These are phyloP conservation scores for Backusella parvicylindrica DNA, from an alignment of 192 early-diverging fungal species.

Conservation along the genomic window DNA sequence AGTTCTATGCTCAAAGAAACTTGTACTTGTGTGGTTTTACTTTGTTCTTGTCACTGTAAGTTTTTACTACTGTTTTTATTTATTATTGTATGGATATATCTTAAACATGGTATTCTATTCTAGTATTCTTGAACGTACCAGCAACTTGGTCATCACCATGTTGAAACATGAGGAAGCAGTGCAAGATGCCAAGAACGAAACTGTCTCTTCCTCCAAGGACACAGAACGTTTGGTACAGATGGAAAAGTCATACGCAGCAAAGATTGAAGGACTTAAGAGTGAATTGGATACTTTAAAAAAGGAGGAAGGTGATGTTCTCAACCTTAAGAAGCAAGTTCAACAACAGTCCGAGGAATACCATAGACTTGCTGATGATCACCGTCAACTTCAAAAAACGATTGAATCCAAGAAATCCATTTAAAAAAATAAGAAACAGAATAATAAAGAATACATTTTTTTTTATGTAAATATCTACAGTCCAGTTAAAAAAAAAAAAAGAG, in stretches of 20 bases:
- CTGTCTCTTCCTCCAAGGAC: constrained; percentile 9
- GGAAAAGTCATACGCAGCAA: constrained; percentile 9
- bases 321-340: constrained; percentile 23
- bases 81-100: not conserved
- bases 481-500: not conserved
- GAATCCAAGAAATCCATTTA: not conserved
- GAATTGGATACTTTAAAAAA: constrained; percentile 20
- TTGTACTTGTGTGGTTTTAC: constrained; percentile 61
- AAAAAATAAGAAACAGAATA: not conserved
- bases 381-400: constrained; percentile 5
- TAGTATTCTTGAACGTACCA: constrained; percentile 57
- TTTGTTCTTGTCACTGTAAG: constrained; percentile 55
- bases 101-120: not conserved
- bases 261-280: constrained; percentile 9
- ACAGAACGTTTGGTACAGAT: constrained; percentile 13
- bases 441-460: constrained; percentile 2
- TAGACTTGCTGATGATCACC: constrained; percentile 22
- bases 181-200: constrained; percentile 11
- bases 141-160: constrained; percentile 44
- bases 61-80: not conserved
- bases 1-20: constrained; percentile 60
- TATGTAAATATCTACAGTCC: not conserved
- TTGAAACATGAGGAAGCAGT: constrained; percentile 47
- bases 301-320: constrained; percentile 26
- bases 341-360: constrained; percentile 25